Evolutionary conservation across 164 flowering plant species (phyloP).

Genomic region (Platanus orientalis): DNA sequence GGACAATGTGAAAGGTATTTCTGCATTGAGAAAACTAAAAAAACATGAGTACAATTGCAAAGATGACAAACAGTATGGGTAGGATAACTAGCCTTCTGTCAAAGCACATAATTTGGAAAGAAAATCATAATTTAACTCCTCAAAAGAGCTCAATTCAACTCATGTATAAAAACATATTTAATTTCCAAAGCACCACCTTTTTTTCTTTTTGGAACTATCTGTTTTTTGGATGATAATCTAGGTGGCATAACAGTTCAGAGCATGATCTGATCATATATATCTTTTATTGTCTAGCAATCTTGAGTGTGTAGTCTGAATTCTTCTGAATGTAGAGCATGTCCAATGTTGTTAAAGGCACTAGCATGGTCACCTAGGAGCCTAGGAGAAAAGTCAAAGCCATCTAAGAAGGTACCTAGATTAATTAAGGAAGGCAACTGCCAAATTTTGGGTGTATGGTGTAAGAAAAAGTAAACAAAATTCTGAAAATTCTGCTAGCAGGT

Average conservation of each 20-base stretch:
- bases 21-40: constrained; percentile 35
- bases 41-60: constrained; percentile 6
- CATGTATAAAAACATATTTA: neutral
- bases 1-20: constrained; percentile 56
- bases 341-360: no score
- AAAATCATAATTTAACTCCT: neutral
- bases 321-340: no score
- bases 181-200: neutral
- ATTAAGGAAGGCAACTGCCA: no score
- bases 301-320: no score
- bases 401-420: no score
- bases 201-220: neutral
- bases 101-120: neutral
- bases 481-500: no score
- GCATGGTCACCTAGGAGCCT: no score
- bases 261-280: neutral
- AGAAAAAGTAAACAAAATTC: no score
- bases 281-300: no score
- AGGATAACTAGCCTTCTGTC: neutral
- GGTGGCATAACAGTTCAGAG: neutral
- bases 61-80: neutral
- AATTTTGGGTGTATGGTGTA: no score
- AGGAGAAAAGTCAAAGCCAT: no score
- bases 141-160: neutral
- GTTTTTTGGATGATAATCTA: neutral